Conservation (phyloP, 192 early-diverging fungal species). For the Phlyctochytrium arcticum region DNA sequence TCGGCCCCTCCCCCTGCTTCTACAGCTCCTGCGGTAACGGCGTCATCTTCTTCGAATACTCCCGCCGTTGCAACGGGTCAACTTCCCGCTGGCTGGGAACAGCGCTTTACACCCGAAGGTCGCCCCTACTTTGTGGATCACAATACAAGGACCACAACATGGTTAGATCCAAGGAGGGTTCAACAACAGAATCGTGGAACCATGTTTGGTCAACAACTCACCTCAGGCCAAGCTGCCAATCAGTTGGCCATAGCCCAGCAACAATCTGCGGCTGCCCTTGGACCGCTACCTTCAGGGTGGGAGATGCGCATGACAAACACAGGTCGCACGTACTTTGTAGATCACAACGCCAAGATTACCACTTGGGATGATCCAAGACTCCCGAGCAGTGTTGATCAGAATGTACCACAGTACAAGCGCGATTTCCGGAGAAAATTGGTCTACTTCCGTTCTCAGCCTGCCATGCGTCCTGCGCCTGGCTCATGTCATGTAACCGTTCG, state of each 20-base stretch:
- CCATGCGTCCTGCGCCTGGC: slow-evolving; percentile 77
- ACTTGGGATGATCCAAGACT: slow-evolving; percentile 89
- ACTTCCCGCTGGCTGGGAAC: slow-evolving; percentile 65
- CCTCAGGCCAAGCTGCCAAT: slow-evolving; percentile 43
- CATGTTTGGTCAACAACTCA: slow-evolving; percentile 51
- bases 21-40: slow-evolving; percentile 11
- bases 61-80: slow-evolving; percentile 51
- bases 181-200: slow-evolving; percentile 53
- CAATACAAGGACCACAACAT: slow-evolving; percentile 95
- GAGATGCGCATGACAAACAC: slow-evolving; percentile 97
- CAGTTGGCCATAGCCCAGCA: slow-evolving; percentile 56
- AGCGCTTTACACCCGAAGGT: slow-evolving; percentile 58
- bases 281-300: slow-evolving; percentile 94
- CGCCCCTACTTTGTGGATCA: slow-evolving; percentile 98
- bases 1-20: background rate
- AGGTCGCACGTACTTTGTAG: slow-evolving; percentile 95
- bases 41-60: slow-evolving; percentile 19
- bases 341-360: slow-evolving; percentile 96
- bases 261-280: slow-evolving; percentile 70
- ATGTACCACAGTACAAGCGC: slow-evolving; percentile 97
- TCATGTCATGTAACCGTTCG: slow-evolving; percentile 92
- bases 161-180: slow-evolving; percentile 72
- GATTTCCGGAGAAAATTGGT: slow-evolving; percentile 97
- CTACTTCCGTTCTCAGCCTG: slow-evolving; percentile 92
- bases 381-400: slow-evolving; percentile 57